These are phyloP conservation scores for Xylaria hypoxylon DNA, from an alignment of 2,329 filamentous ascomycete genomes.

Conservation along the genomic window DNA sequence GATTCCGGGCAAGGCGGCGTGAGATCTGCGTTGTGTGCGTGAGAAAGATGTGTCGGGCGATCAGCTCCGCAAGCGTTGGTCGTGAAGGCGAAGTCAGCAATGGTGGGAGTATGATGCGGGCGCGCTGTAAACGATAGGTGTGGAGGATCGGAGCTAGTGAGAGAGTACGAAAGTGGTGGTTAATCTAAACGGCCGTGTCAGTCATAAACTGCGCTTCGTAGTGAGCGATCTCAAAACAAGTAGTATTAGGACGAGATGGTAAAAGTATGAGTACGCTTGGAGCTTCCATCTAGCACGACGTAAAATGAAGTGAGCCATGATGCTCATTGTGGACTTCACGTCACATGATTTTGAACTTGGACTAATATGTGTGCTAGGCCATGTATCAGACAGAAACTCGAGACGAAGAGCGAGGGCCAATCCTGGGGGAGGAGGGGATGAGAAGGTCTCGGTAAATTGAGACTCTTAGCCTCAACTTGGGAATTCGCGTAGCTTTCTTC, in stretches of 20 bases:
- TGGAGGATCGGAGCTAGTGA: conserved; percentile 75
- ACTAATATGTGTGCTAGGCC: background rate
- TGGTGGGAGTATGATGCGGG: conserved; percentile 64
- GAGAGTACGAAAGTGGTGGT: conserved; percentile 70
- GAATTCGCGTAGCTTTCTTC: conserved; percentile 2
- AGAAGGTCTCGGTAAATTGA: conserved; percentile 23
- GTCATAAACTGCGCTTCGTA: conserved; percentile 15
- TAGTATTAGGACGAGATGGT: conserved; percentile 1
- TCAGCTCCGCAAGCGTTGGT: conserved; percentile 71
- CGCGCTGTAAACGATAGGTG: conserved; percentile 68
- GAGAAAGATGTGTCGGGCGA: conserved; percentile 73
- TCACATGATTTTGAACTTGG: background rate
- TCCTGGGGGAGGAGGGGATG: conserved; percentile 24
- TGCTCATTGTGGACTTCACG: background rate
- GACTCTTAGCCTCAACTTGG: background rate
- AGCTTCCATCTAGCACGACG: background rate
- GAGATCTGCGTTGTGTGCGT: conserved; percentile 74
- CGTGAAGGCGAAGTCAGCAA: conserved; percentile 68
- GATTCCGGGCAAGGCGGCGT: conserved; percentile 70
- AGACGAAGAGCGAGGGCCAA: conserved; percentile 12
- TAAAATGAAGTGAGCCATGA: conserved; percentile 8
- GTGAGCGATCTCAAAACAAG: background rate
- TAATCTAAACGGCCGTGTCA: conserved; percentile 59
- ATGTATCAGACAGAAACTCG: conserved; percentile 17
- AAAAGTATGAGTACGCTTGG: conserved; percentile 1